Base-by-base conservation (phyloP, 352 stramenopile genomes). In the Phytophthora hibernalis region DNA sequence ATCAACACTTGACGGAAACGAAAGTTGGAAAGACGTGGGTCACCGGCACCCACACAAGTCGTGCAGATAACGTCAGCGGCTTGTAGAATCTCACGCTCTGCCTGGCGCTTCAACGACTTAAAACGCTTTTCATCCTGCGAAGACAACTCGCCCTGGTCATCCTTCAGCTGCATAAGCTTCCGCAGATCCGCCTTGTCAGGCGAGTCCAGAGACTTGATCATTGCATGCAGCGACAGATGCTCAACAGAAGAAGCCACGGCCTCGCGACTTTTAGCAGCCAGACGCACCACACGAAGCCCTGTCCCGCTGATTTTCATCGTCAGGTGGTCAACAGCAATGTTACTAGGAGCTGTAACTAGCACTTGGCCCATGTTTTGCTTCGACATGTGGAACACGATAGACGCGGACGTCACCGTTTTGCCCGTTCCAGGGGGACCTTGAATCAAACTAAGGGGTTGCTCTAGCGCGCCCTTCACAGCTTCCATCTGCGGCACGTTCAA, bases 1-100 rank as follows among this genome's bases (percentile, higher is more conserved):
- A 99, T 99, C 22, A 99, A 75, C 15, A 99, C 98, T 74, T 99
- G 97, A 53, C 96, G 89, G 78, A 99, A 99, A 24, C 96, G 90
- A 72, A 99, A 99, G 69, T 99, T 99, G 48, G 96, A 96, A 8
- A 99, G 70, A n/a, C 98, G 93, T 8, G 95, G 94, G 69, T 99
- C 98, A 15, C 97, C 98, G 11, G 98, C 97, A 54, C 97, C 97
- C 5, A 99, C 97, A 80, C 98, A 99, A 11, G 98, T 99, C 42
- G 93, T 99, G 75, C 98, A 99, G 61, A 99, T 99, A 5, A 99
- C 98, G 73, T 99, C 97, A 0, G 98, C 98, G 0, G 96, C 95
- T 60, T 99, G 93, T 9, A 99, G 79, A 50, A 99, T 97, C 61
- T 99, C 95, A n/a, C 92, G 87, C 70, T 99, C 97, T 0, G 95